A percentile compares a stretch with the other conserved stretches of the same genome.
Evolutionary conservation across 2,329 filamentous ascomycete species (phyloP).

Genomic region (Talaromyces sp.): DNA sequence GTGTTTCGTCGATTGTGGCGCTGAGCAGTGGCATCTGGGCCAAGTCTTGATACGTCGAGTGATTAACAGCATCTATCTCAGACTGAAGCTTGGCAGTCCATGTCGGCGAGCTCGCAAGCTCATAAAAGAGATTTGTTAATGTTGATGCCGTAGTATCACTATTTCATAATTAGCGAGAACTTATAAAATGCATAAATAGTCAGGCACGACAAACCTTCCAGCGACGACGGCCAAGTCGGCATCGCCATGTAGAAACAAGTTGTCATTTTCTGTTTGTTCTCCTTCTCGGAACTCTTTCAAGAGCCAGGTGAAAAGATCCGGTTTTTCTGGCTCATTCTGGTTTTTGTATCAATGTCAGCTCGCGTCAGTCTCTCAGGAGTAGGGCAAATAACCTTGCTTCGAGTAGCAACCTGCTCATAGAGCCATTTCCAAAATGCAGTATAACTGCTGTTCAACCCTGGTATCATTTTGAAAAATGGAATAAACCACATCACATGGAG

Average conservation of each 20-base stretch:
- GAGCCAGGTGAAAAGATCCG: slow-evolving; percentile 15
- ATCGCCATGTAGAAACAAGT: slow-evolving; percentile 15
- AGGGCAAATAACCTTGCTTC: slow-evolving; percentile 4
- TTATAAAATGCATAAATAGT: slow-evolving; percentile 4
- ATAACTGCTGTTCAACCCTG: slow-evolving; percentile 12
- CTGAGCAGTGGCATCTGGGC: slow-evolving; percentile 15
- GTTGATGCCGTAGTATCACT: slow-evolving; percentile 16
- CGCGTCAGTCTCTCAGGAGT: neutral
- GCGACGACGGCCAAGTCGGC: slow-evolving; percentile 21
- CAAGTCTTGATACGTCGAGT: slow-evolving; percentile 16
- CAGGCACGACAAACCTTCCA: slow-evolving; percentile 15
- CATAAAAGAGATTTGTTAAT: slow-evolving; percentile 9
- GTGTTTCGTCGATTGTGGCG: slow-evolving; percentile 11
- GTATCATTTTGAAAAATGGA: slow-evolving; percentile 17
- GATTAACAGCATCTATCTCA: slow-evolving; percentile 15
- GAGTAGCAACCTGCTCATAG: slow-evolving; percentile 6
- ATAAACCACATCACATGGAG: slow-evolving; percentile 20
- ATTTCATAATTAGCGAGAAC: slow-evolving; percentile 17
- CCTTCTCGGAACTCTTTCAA: slow-evolving; percentile 1
- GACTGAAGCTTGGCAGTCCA: slow-evolving; percentile 13
- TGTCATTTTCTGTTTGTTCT: slow-evolving; percentile 8
- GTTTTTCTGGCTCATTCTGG: slow-evolving; percentile 13
- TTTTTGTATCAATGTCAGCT: neutral
- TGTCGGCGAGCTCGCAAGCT: slow-evolving; percentile 17
- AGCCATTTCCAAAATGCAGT: slow-evolving; percentile 10